Conservation (phyloP, 768 basidiomycete species). For the Amanita subjunquillea region DNA sequence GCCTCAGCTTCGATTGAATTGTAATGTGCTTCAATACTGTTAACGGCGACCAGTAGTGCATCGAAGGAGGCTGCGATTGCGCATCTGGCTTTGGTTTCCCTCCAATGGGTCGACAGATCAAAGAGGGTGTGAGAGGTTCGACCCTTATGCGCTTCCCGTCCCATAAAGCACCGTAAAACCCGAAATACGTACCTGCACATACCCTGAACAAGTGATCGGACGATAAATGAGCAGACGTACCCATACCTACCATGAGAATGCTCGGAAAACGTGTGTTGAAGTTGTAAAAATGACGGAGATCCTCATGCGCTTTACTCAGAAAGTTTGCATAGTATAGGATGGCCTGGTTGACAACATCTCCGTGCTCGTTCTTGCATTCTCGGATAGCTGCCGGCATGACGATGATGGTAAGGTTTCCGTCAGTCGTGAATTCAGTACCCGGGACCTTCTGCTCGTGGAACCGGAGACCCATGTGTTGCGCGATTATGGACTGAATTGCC, state of each 20-base stretch:
- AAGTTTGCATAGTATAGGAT: neutral
- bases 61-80: too few relatives aligned
- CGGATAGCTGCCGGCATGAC: too few relatives aligned
- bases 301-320: neutral
- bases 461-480: neutral
- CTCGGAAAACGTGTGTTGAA: slow-evolving; percentile 1
- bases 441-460: neutral
- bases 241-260: too few relatives aligned
- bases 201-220: neutral
- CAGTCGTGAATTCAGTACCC: neutral
- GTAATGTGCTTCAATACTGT: too few relatives aligned
- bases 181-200: neutral
- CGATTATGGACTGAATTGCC: neutral
- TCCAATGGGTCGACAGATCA: too few relatives aligned
- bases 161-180: too few relatives aligned
- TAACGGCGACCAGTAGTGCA: too few relatives aligned
- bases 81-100: too few relatives aligned
- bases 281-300: neutral
- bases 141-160: too few relatives aligned
- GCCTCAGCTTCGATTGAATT: neutral
- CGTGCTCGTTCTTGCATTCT: too few relatives aligned
- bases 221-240: neutral
- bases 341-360: neutral
- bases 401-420: too few relatives aligned
- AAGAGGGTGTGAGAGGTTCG: too few relatives aligned